Percentiles rank a stretch among this genome's conserved stretches.
Conservation (phyloP, 1,139 yeast genomes). For the Williopsis jadinii region DNA sequence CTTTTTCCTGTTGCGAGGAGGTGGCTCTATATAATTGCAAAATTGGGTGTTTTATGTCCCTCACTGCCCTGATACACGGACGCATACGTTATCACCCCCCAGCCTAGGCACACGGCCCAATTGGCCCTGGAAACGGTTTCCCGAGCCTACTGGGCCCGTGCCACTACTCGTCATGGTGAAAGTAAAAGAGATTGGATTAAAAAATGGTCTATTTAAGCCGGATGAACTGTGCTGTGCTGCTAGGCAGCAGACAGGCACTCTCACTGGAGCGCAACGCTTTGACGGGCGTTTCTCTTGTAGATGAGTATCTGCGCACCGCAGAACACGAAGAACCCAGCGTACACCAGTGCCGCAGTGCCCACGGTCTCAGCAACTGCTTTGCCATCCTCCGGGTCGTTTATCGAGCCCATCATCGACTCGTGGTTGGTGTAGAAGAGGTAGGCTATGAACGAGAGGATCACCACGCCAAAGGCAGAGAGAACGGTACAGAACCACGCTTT, state of each 20-base stretch:
- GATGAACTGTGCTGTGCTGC: too few species aligned
- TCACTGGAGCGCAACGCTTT: slow-evolving; percentile 9
- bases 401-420: slow-evolving; percentile 90
- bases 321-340: slow-evolving; percentile 70
- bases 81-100: too few species aligned
- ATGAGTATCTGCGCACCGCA: slow-evolving; percentile 73
- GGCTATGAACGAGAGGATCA: slow-evolving; percentile 80
- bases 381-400: slow-evolving; percentile 87
- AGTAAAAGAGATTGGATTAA: too few species aligned
- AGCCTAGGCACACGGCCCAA: too few species aligned
- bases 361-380: slow-evolving; percentile 88
- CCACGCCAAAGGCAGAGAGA: slow-evolving; percentile 83
- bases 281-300: slow-evolving; percentile 37
- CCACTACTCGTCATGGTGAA: too few species aligned
- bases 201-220: too few species aligned
- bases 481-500: slow-evolving; percentile 95
- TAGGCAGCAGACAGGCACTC: background rate
- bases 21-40: too few species aligned
- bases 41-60: too few species aligned
- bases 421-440: slow-evolving; percentile 72
- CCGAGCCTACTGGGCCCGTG: too few species aligned
- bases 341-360: slow-evolving; percentile 83
- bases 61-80: too few species aligned
- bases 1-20: too few species aligned
- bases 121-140: too few species aligned